Evolutionary conservation across 1,139 yeast species (phyloP), one percentile per base, ranked within the genome.

Genomic region (Dujonia santamariae): DNA sequence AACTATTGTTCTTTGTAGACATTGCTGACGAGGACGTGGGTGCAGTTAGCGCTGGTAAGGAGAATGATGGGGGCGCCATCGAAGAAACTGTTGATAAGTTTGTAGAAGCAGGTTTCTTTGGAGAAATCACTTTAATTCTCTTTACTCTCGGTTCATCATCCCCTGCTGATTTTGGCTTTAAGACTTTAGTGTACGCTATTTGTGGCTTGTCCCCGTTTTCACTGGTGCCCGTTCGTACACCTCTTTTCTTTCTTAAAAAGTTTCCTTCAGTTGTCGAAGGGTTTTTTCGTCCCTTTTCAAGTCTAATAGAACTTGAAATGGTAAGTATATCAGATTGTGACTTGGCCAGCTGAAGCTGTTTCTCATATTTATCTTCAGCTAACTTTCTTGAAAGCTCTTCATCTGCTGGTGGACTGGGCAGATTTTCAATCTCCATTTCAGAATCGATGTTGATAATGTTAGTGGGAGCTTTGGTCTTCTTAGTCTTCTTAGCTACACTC

Each of bases 101-200:
- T 2, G 67, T 49, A 19, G 54, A 47, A 4, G 59, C 41, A 11
- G 56, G 47, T 38, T 67, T 66, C 35, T 63, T 62, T 8, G 73
- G 73, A 9, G 73, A 66, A 14, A 63, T 66, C 18, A 66, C 61
- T 38, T 70, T 71, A 5, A 68, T 58, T 31, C 70, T 50, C 36
- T 66, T 63, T 2, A 54, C 24, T 44, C 16, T 47, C 38, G 13
- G 47, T 27, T 21, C 43, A 25, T 16, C 34, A n/a, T 27, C 13
- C 26, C 11, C 7, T n/a, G 30, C 16, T 27, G 25, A 21, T 20
- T 25, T 20, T 15, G 6, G n/a, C 21, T 9, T n/a, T 14, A 24
- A 3, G 19, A 17, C 12, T 26, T n/a, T 16, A 6, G 30, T 17
- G 30, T 7, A 14, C 7, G 30, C 8, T 4, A 18, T 7, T 18